phyloP scores from a whole-genome alignment of 192 early-diverging fungal species.

The Umbelopsis vinacea region DNA sequence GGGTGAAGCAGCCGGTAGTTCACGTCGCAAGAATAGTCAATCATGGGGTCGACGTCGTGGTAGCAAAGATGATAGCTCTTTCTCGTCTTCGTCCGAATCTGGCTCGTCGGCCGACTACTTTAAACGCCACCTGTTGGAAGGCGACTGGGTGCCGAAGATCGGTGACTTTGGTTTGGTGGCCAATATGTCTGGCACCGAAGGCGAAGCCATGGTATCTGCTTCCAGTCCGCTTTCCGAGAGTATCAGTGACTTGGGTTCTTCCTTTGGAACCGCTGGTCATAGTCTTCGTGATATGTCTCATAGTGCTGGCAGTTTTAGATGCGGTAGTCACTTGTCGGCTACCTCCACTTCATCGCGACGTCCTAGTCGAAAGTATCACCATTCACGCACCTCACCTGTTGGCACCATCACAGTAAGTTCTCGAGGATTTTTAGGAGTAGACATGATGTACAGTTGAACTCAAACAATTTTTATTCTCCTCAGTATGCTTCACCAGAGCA shows the following conservation, averaged over 20 bases:
- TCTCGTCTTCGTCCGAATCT: slow-evolving; percentile 34
- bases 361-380: not conserved
- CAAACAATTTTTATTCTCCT: too few species aligned
- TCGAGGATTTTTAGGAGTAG: too few species aligned
- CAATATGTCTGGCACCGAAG: slow-evolving; percentile 43
- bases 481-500: slow-evolving; percentile 91
- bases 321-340: not conserved
- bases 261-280: not conserved
- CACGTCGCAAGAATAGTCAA: not conserved
- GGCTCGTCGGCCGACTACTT: slow-evolving; percentile 21
- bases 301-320: slow-evolving; percentile 1
- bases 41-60: not conserved
- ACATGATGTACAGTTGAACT: not conserved
- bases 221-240: slow-evolving; percentile 9
- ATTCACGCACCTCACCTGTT: slow-evolving; percentile 61
- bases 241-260: slow-evolving; percentile 4
- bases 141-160: slow-evolving; percentile 72
- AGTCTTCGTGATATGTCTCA: slow-evolving; percentile 8
- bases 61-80: slow-evolving; percentile 21
- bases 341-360: not conserved
- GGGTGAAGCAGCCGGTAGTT: slow-evolving; percentile 33
- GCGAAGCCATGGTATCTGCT: slow-evolving; percentile 7
- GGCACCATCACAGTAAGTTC: slow-evolving; percentile 76
- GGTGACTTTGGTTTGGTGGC: slow-evolving; percentile 98
- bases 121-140: slow-evolving; percentile 40